Percentiles rank a stretch among this genome's conserved stretches.
phyloP scores from a whole-genome alignment of 2,329 filamentous ascomycete genomes.

The Myriosclerotinia scirpicola region DNA sequence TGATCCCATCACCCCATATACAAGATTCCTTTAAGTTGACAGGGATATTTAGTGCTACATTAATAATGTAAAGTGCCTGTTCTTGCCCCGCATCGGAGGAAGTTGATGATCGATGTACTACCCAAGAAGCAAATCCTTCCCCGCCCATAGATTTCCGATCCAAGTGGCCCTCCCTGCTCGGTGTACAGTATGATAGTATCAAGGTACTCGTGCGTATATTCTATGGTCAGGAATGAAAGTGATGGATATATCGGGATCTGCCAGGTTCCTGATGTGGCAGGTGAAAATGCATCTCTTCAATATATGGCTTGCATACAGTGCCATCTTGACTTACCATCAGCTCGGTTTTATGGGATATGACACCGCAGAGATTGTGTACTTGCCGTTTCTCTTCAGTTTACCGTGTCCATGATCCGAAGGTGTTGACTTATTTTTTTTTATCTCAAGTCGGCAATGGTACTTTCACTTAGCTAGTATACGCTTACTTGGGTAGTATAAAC shows the following conservation, averaged over 20 bases:
- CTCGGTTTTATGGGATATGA: no score
- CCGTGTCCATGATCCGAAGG: background rate
- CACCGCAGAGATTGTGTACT: conserved; percentile 1
- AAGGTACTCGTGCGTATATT: conserved; percentile 29
- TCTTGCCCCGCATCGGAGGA: no score
- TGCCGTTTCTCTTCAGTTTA: background rate
- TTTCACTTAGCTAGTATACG: background rate
- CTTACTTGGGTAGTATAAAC: background rate
- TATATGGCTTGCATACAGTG: background rate
- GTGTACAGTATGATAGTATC: background rate
- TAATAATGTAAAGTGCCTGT: no score
- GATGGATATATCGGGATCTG: conserved; percentile 27
- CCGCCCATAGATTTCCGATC: background rate
- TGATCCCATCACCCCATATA: no score
- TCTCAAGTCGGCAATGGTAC: no score
- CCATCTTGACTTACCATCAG: no score
- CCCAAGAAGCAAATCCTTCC: background rate
- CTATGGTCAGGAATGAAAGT: conserved; percentile 30
- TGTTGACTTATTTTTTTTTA: background rate
- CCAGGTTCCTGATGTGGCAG: conserved; percentile 15
- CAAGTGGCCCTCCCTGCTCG: background rate
- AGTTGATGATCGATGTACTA: no score
- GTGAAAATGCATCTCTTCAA: background rate
- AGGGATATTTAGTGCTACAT: no score
- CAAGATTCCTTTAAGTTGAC: no score